Evolutionary conservation across 768 basidiomycete species (phyloP).

Genomic region (Collybiopsis confluens): DNA sequence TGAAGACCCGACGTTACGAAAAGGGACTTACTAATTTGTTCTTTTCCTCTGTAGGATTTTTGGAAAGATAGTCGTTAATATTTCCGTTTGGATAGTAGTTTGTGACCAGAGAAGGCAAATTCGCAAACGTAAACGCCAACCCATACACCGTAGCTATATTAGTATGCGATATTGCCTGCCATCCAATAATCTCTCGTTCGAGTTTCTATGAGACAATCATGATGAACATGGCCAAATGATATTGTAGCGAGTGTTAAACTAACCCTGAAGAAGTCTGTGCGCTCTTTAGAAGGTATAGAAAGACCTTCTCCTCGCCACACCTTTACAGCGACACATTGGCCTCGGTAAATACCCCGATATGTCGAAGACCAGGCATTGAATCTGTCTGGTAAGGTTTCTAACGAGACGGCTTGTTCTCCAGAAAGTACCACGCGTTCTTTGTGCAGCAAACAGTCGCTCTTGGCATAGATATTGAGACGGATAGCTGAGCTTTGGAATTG

Average conservation of each 20-base stretch:
- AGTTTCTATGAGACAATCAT: neutral
- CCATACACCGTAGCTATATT: slow-evolving; percentile 6
- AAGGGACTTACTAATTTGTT: neutral
- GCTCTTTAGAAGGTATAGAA: neutral
- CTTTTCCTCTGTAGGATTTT: neutral
- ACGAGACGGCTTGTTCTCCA: neutral
- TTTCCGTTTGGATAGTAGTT: slow-evolving; percentile 9
- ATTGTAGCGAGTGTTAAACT: neutral
- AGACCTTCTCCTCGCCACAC: slow-evolving; percentile 2
- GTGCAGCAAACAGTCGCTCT: neutral
- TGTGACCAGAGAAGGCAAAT: slow-evolving; percentile 1
- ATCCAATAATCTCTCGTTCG: neutral
- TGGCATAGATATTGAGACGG: neutral
- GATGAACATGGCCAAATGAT: neutral
- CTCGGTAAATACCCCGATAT: neutral
- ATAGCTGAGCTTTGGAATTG: neutral
- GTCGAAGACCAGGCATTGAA: neutral
- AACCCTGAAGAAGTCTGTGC: neutral
- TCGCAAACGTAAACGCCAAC: neutral
- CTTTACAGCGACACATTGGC: neutral
- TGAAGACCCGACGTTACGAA: neutral
- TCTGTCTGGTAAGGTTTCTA: neutral
- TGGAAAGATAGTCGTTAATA: slow-evolving; percentile 7
- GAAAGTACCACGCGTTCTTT: neutral
- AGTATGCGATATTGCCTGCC: slow-evolving; percentile 6